Conservation (phyloP, 2,329 filamentous ascomycete genomes). For the Neospermospora avenae region DNA sequence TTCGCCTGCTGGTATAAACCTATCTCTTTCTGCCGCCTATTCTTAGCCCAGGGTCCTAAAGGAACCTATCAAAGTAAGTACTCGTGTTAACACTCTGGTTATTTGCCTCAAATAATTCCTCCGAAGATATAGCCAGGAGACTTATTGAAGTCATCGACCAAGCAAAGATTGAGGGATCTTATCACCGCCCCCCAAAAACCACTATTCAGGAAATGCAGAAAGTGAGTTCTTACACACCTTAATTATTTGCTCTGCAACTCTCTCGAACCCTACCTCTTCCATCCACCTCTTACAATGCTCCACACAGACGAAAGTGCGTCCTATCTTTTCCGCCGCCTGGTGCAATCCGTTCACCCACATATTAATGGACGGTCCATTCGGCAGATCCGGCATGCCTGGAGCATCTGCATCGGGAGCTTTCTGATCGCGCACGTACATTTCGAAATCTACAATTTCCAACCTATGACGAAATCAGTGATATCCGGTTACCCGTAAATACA, state of each 20-base stretch:
- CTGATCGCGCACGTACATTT: slow-evolving; percentile 22
- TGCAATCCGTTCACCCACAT: slow-evolving; percentile 23
- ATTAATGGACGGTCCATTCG: slow-evolving; percentile 10
- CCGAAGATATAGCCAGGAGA: neutral
- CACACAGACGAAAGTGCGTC: slow-evolving; percentile 26
- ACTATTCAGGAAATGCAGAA: too few relatives aligned
- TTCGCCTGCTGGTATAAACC: slow-evolving; percentile 32
- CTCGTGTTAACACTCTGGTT: too few relatives aligned
- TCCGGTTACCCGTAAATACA: neutral
- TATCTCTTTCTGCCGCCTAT: slow-evolving; percentile 37
- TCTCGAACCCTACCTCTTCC: slow-evolving; percentile 38
- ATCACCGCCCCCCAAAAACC: too few relatives aligned
- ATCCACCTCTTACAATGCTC: slow-evolving; percentile 29
- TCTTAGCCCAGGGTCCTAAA: slow-evolving; percentile 39
- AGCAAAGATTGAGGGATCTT: too few relatives aligned
- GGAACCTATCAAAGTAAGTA: slow-evolving; percentile 10
- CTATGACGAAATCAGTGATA: neutral
- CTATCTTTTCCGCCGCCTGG: slow-evolving; percentile 37
- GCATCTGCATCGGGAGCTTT: neutral
- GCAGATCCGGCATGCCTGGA: neutral
- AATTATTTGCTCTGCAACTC: slow-evolving; percentile 15
- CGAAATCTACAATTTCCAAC: slow-evolving; percentile 28
- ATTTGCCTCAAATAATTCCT: neutral
- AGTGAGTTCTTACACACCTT: neutral
- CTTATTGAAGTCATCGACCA: too few relatives aligned